Evolutionary conservation across 495 filamentous ascomycete genomes (phyloP).

Genomic region (Daldinia bambusicola): DNA sequence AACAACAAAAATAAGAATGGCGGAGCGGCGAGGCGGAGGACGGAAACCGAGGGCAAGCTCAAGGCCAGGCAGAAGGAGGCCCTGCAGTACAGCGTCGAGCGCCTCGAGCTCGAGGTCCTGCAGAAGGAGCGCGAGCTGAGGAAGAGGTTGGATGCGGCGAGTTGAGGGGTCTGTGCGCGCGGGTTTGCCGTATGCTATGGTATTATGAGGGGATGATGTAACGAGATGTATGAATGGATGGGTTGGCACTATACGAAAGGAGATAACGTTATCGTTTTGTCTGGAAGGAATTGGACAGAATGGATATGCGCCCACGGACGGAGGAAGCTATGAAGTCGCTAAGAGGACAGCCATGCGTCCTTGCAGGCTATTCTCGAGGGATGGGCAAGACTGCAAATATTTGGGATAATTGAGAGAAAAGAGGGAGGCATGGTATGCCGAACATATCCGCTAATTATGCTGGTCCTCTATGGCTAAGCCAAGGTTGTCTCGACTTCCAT

Average conservation of each 20-base stretch:
- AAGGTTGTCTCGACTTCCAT: background rate
- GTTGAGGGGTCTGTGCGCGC: slow-evolving; percentile 1
- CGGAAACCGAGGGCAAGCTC: slow-evolving; percentile 46
- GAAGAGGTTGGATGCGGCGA: slow-evolving; percentile 53
- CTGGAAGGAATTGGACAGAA: background rate
- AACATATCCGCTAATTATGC: background rate
- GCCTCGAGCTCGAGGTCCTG: slow-evolving; percentile 60
- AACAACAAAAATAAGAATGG: too few relatives aligned
- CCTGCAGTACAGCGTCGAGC: slow-evolving; percentile 60
- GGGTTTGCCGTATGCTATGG: background rate
- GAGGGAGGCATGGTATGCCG: background rate
- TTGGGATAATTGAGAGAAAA: background rate
- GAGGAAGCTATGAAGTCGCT: background rate
- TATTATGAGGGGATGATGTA: background rate
- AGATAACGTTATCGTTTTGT: background rate
- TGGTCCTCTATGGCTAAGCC: background rate
- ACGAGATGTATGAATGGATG: too few relatives aligned
- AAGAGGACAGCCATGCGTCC: too few relatives aligned
- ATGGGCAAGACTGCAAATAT: too few relatives aligned
- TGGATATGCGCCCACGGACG: background rate
- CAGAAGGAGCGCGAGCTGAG: slow-evolving; percentile 63
- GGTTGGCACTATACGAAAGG: background rate
- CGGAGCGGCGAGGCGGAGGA: slow-evolving; percentile 28
- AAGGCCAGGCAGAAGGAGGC: slow-evolving; percentile 56
- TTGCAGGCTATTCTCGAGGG: too few relatives aligned